A percentile compares a stretch with the other conserved stretches of the same genome.
phyloP scores from a whole-genome alignment of 2,329 filamentous ascomycete species.

The Myriosclerotinia duriaeana region DNA sequence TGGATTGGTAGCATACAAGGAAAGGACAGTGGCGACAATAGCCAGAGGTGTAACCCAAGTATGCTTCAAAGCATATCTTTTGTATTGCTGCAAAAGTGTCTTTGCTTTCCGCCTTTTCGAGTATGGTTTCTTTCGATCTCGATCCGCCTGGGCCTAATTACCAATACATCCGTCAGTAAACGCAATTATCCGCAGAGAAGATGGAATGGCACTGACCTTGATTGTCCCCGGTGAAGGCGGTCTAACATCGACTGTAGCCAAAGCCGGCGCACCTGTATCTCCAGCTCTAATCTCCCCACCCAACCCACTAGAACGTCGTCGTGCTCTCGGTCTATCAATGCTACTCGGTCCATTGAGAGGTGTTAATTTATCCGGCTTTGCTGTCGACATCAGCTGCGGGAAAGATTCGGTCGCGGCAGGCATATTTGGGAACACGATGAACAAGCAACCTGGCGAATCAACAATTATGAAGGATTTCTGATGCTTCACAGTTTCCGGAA shows the following conservation, averaged over 20 bases:
- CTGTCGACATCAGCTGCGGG: conserved; percentile 22
- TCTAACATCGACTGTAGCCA: conserved; percentile 47
- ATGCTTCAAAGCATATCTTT: conserved; percentile 50
- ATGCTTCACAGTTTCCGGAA: neutral
- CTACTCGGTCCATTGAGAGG: conserved; percentile 24
- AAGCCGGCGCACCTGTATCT: conserved; percentile 51
- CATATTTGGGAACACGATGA: conserved; percentile 19
- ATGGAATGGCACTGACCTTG: conserved; percentile 29
- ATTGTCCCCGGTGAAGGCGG: conserved; percentile 35
- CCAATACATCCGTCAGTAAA: neutral
- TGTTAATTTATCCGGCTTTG: conserved; percentile 19
- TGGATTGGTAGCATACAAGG: conserved; percentile 72
- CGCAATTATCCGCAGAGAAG: neutral
- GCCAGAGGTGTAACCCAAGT: conserved; percentile 66
- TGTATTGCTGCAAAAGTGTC: conserved; percentile 50
- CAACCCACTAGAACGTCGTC: conserved; percentile 49
- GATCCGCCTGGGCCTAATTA: conserved; percentile 35
- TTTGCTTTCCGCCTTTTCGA: conserved; percentile 41
- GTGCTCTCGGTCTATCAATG: conserved; percentile 37
- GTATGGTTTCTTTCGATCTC: conserved; percentile 39
- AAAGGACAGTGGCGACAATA: conserved; percentile 61
- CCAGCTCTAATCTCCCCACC: conserved; percentile 52
- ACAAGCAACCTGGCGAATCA: neutral
- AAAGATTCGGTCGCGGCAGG: conserved; percentile 26
- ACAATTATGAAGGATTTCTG: neutral